Evolutionary conservation across 805 yeast genomes (phyloP).

Genomic region (Zygoascus bituminiphila): DNA sequence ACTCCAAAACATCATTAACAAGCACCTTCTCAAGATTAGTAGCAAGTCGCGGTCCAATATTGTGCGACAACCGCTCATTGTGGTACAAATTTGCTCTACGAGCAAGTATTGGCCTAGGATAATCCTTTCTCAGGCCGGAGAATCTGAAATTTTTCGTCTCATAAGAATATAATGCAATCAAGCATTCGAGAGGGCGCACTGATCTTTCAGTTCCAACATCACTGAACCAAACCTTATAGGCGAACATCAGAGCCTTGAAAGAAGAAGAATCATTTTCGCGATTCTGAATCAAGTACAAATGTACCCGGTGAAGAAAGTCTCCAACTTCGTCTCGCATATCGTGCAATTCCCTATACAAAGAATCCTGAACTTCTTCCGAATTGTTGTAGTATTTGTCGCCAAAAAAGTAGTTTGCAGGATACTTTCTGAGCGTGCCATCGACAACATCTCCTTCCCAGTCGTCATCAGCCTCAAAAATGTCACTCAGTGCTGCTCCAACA

Average conservation of each 20-base stretch:
- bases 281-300: slow-evolving; percentile 37
- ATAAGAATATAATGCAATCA: slow-evolving; percentile 46
- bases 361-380: slow-evolving; percentile 33
- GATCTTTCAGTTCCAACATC: slow-evolving; percentile 71
- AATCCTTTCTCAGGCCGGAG: slow-evolving; percentile 56
- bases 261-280: slow-evolving; percentile 58
- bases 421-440: slow-evolving; percentile 40
- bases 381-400: slow-evolving; percentile 37
- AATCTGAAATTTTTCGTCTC: slow-evolving; percentile 54
- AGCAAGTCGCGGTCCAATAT: slow-evolving; percentile 65
- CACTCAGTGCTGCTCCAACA: slow-evolving; percentile 25
- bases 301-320: slow-evolving; percentile 50
- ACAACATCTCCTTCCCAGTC: slow-evolving; percentile 33
- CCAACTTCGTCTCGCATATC: slow-evolving; percentile 54
- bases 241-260: slow-evolving; percentile 52
- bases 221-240: slow-evolving; percentile 66
- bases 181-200: slow-evolving; percentile 46
- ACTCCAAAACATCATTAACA: slow-evolving; percentile 53
- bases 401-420: slow-evolving; percentile 57
- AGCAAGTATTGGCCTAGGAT: slow-evolving; percentile 71
- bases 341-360: slow-evolving; percentile 47
- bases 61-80: slow-evolving; percentile 60
- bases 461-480: slow-evolving; percentile 20
- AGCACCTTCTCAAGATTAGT: slow-evolving; percentile 55
- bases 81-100: slow-evolving; percentile 68